Evolutionary conservation across 2,329 filamentous ascomycete genomes (phyloP), one percentile per base, ranked within the genome.

Genomic region (Calonectria pseudoreteaudii): DNA sequence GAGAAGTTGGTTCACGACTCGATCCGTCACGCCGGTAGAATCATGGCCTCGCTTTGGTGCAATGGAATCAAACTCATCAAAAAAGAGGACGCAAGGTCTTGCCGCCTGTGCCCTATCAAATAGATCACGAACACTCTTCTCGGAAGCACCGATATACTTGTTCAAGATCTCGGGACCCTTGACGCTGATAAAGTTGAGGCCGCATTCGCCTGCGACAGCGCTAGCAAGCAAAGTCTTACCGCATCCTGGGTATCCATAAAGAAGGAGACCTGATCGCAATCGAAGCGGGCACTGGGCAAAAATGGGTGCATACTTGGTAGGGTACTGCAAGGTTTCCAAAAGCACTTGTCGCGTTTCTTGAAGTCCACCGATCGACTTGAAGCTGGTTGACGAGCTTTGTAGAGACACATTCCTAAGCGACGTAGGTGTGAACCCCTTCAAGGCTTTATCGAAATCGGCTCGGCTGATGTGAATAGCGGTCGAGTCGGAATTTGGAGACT

Each of bases 161-260:
- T 99, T 99, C 69, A 99, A 87, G 73, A 99, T 98, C 84, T 99
- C 97, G 0, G 97, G 97, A 0, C 97, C 97, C 86, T 99, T 99
- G 81, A 99, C 97, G 50, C 93, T 96, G 84, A 99, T 99, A 85
- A 99, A 99, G 85, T 99, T 99, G 74, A 99, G 92, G 0, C 96
- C 96, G 81, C 96, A 98, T 86, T 99, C 97, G 70, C 96, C 96
- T 16, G 97, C 97, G n/a, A 99, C 96, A 0, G 97, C 97, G 72
- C 95, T 98, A 26, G 97, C 97, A 13, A 99, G 91, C 11, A 99
- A 90, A 0, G 97, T 99, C 86, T 99, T 99, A 75, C 97, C 97
- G 81, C 97, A 98, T 3, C 97, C 97, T 0, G 97, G 97, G 81
- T 94, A 98, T 34, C 97, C 97, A 82, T 99, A 99, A 0, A 99